Evolutionary conservation across 495 filamentous ascomycete genomes (phyloP).

Genomic region (Penicillium antarcticum): DNA sequence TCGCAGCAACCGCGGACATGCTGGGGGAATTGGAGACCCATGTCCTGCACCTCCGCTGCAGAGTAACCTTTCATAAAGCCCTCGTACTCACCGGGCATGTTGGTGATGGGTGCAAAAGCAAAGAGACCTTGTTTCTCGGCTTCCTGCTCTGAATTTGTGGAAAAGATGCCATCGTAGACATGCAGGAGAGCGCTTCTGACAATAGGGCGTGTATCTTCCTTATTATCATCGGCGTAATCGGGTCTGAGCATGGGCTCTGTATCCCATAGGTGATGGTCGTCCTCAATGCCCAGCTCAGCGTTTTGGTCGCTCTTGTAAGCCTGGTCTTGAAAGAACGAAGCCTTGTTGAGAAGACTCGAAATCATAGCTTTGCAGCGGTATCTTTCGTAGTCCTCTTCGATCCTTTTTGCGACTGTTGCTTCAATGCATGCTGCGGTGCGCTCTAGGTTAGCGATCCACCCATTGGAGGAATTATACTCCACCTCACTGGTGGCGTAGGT

Average conservation of each 20-base stretch:
- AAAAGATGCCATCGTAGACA: neutral
- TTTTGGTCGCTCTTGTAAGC: neutral
- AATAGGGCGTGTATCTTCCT: neutral
- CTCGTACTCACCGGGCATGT: neutral
- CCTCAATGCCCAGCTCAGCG: neutral
- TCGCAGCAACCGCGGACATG: conserved; percentile 1
- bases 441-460: too few species aligned
- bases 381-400: conserved; percentile 1
- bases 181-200: neutral
- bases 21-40: neutral
- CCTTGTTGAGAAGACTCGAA: neutral
- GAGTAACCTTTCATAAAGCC: neutral
- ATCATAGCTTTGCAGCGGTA: neutral
- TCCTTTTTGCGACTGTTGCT: neutral
- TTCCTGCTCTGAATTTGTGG: neutral
- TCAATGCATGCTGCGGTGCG: conserved; percentile 1
- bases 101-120: neutral
- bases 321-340: neutral
- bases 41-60: neutral
- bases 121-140: neutral
- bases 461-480: too few species aligned
- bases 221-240: too few species aligned
- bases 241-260: neutral
- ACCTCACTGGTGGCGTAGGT: too few species aligned
- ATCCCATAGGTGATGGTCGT: conserved; percentile 1